Percentiles rank a stretch among this genome's conserved stretches.
Conservation (phyloP, 2,329 filamentous ascomycete species). For the Cercospora brassicicola region DNA sequence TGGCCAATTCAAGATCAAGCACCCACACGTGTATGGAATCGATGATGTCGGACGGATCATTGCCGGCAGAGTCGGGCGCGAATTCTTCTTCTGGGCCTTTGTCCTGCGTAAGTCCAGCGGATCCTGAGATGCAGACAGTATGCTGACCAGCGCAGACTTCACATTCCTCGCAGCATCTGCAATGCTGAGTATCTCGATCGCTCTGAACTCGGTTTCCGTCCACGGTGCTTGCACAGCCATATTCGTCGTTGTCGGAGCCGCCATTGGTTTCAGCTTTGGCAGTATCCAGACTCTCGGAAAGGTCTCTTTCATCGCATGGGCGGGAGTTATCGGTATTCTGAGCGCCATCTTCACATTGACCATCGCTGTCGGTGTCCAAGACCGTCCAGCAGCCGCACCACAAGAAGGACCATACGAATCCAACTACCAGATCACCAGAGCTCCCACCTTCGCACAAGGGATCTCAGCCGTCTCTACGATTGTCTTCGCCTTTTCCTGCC, state of each 20-base stretch:
- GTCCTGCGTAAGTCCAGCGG: background rate
- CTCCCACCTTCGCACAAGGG: constrained; percentile 49
- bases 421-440: constrained; percentile 35
- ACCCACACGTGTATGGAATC: constrained; percentile 58
- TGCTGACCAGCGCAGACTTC: constrained; percentile 21
- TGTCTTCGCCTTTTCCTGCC: constrained; percentile 45
- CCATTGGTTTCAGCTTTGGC: constrained; percentile 41
- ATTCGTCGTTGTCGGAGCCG: constrained; percentile 44
- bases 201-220: constrained; percentile 30
- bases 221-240: constrained; percentile 42
- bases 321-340: constrained; percentile 33
- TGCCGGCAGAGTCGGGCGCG: constrained; percentile 55
- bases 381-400: constrained; percentile 39
- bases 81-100: constrained; percentile 45
- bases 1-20: constrained; percentile 55
- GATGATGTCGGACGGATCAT: constrained; percentile 58
- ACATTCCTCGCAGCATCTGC: constrained; percentile 41
- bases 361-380: constrained; percentile 38
- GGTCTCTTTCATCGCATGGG: constrained; percentile 40
- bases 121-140: too few species aligned
- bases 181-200: constrained; percentile 31
- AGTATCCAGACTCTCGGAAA: constrained; percentile 42
- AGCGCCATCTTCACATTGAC: constrained; percentile 37
- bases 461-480: constrained; percentile 61
- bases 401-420: constrained; percentile 30